These are phyloP conservation scores for Parastagonospora nodorum DNA, from an alignment of 2,329 filamentous ascomycete species.

Conservation along the genomic window DNA sequence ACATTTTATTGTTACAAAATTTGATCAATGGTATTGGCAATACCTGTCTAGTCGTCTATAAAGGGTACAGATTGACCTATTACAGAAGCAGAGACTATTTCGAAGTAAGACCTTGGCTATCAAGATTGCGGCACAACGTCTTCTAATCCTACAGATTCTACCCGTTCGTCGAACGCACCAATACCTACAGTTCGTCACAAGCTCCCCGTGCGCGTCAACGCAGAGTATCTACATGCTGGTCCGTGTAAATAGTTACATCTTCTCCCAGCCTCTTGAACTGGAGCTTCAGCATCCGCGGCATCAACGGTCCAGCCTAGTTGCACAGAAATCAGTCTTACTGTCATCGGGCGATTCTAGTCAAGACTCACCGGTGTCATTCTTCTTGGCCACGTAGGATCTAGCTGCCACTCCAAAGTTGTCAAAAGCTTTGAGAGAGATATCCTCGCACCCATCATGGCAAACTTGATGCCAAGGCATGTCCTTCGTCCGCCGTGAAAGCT, in stretches of 20 bases:
- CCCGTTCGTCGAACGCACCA: too few relatives aligned
- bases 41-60: too few relatives aligned
- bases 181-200: too few relatives aligned
- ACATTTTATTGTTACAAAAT: too few relatives aligned
- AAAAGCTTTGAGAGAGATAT: conserved; percentile 36
- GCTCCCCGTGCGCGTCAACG: too few relatives aligned
- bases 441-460: conserved; percentile 42
- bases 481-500: conserved; percentile 46
- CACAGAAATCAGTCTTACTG: not conserved
- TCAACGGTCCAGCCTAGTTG: conserved; percentile 6
- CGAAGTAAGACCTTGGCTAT: too few relatives aligned
- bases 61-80: too few relatives aligned
- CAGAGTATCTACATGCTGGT: not conserved
- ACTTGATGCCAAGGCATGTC: conserved; percentile 47
- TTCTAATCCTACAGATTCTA: too few relatives aligned
- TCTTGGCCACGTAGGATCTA: conserved; percentile 40
- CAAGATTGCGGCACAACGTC: too few relatives aligned
- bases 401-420: conserved; percentile 31
- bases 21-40: too few relatives aligned
- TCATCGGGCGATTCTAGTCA: not conserved
- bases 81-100: too few relatives aligned
- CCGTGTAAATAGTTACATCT: not conserved
- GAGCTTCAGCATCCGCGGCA: conserved; percentile 5
- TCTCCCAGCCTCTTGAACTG: conserved; percentile 1
- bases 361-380: conserved; percentile 44